These are phyloP conservation scores for Amanita molliuscula DNA, from an alignment of 768 basidiomycete genomes.

Conservation along the genomic window DNA sequence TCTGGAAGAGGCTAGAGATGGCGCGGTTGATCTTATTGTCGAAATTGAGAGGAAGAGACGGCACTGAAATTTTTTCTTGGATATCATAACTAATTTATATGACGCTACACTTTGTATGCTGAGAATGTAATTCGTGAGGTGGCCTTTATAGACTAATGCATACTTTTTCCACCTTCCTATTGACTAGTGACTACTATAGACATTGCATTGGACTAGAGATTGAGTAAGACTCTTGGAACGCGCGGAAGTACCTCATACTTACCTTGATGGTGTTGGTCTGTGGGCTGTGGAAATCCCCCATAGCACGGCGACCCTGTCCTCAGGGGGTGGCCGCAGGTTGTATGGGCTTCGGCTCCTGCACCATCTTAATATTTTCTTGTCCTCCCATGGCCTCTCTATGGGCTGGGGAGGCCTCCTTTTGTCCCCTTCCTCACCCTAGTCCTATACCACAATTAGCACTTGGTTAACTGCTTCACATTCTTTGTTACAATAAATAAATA, in stretches of 20 bases:
- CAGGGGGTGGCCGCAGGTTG: constrained; percentile 43
- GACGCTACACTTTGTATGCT: no score
- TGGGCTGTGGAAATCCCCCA: constrained; percentile 34
- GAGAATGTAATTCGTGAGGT: no score
- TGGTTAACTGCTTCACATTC: no score
- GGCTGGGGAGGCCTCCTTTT: constrained; percentile 40
- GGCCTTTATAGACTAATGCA: no score
- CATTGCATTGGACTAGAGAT: no score
- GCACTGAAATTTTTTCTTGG: constrained; percentile 1
- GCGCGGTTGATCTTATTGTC: constrained; percentile 63
- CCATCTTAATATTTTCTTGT: constrained; percentile 76
- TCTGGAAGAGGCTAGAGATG: constrained; percentile 68
- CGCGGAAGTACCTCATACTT: constrained; percentile 36
- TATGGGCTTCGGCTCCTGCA: constrained; percentile 70
- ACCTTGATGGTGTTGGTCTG: constrained; percentile 37
- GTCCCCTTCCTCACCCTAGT: constrained; percentile 21
- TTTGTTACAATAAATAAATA: background rate
- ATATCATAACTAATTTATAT: no score
- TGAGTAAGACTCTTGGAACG: no score
- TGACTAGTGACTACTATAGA: no score
- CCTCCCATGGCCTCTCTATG: constrained; percentile 51
- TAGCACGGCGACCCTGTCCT: constrained; percentile 47
- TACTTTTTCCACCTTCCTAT: no score
- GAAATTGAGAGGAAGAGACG: constrained; percentile 27
- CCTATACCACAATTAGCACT: constrained; percentile 11